These are phyloP conservation scores for Fibroporia radiculosa DNA, from an alignment of 768 basidiomycete species.

Conservation along the genomic window DNA sequence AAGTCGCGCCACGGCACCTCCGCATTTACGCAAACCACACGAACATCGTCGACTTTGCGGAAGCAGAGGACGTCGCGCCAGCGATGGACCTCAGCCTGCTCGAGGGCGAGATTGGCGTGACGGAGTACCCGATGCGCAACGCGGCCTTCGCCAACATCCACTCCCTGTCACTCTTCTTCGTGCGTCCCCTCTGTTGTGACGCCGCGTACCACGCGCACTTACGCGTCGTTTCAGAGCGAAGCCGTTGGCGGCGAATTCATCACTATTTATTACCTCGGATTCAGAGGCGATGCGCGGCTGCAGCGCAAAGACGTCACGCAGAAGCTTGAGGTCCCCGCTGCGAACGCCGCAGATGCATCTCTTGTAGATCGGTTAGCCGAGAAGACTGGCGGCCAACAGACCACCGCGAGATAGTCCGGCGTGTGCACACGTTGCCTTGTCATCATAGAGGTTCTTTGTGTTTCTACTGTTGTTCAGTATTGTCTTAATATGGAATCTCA, in stretches of 20 bases:
- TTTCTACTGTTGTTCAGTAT: background rate
- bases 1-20: conserved; percentile 65
- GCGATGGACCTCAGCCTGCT: conserved; percentile 64
- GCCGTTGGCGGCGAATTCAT: conserved; percentile 57
- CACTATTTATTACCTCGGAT: conserved; percentile 73
- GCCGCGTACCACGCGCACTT: background rate
- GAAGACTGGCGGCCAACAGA: conserved; percentile 51
- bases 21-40: conserved; percentile 69
- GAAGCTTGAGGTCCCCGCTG: conserved; percentile 71
- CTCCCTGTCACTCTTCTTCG: conserved; percentile 72
- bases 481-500: background rate
- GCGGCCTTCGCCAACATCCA: conserved; percentile 73
- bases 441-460: background rate
- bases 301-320: conserved; percentile 50
- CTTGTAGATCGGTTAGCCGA: conserved; percentile 53
- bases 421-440: background rate
- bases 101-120: conserved; percentile 60
- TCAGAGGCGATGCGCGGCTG: conserved; percentile 64
- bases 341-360: conserved; percentile 67
- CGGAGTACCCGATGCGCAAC: conserved; percentile 72
- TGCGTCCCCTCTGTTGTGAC: conserved; percentile 31
- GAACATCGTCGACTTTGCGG: conserved; percentile 70
- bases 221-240: conserved; percentile 41
- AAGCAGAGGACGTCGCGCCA: conserved; percentile 61
- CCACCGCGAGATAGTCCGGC: conserved; percentile 43